Base-by-base conservation (phyloP, 2,329 filamentous ascomycete species). In the Cordyceps pruinosa region DNA sequence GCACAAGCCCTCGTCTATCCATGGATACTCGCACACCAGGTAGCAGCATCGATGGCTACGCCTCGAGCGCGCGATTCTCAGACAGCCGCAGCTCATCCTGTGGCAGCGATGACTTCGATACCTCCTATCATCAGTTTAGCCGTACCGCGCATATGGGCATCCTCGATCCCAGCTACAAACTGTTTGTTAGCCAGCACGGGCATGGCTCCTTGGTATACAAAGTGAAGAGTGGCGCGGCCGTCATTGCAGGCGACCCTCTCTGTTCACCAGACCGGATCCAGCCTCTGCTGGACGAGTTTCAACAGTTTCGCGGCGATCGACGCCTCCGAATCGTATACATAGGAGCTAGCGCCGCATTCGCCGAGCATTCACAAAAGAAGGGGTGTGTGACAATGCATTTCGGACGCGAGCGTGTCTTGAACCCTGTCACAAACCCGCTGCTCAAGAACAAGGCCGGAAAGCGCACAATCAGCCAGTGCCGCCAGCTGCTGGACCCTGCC, bases 61-160 rank as follows among this genome's bases (percentile, higher is more conserved):
- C 53, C 3, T 34, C 44, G 2, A 56, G 53, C 45, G 34, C 45
- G 8, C n/a, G 37, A 41, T 15, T 28, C 12, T 56, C 53, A 5
- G 53, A 32, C 3, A 56, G 34, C 26, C 44, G 37, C 13, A 35
- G 35, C 28, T 57, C 54, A 17, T 57, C 54, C 8, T 44, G 45
- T 21, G 25, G 26, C 26, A 28, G 46, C 46, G 48, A 58, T 25
- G 48, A 52, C 34, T 30, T 52, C 17, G 56, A 58, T 42, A 45
- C 21, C 49, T 56, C 58, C 1, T 63, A 63, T 25, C 41, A 59
- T n/a, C 57, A 54, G 28, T 59, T 59, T 53, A 61, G 62, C 44
- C 51, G 59, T 19, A 62, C 62, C 9, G 59, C 62, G 9, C 62
- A 64, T 58, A 64, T 64, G 62, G 61, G 62, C 8, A 58, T 64